Conservation (phyloP, 1,284 basidiomycete species). For the Rhodotorula glutinis region DNA sequence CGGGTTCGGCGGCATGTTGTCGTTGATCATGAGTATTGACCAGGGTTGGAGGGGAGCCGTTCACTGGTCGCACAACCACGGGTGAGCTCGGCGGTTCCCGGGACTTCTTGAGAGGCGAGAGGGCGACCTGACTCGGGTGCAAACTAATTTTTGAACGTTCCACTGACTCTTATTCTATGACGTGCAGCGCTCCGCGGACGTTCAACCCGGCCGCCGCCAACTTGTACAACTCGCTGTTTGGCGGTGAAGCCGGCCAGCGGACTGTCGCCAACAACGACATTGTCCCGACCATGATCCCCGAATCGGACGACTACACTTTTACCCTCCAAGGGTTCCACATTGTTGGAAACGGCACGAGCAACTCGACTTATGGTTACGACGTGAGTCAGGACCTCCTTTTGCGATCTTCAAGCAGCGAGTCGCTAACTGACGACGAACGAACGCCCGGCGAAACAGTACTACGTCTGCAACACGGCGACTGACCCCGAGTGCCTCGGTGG, state of each 20-base stretch:
- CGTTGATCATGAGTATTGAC: conserved; percentile 38
- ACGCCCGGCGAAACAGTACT: too few relatives aligned
- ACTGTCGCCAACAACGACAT: conserved; percentile 41
- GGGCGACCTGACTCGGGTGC: too few relatives aligned
- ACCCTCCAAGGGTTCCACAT: conserved; percentile 43
- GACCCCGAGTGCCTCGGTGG: conserved; percentile 41
- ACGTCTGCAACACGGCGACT: conserved; percentile 28
- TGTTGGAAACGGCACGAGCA: conserved; percentile 34
- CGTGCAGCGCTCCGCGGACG: conserved; percentile 37
- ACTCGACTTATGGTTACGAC: conserved; percentile 40
- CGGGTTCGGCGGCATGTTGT: conserved; percentile 41
- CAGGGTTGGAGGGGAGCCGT: conserved; percentile 34
- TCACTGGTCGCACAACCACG: conserved; percentile 30
- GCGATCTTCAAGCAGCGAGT: not conserved
- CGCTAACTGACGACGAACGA: too few relatives aligned
- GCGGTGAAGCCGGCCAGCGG: conserved; percentile 42
- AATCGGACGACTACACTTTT: conserved; percentile 37
- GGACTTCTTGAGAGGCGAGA: too few relatives aligned
- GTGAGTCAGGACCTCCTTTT: not conserved
- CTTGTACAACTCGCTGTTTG: conserved; percentile 40
- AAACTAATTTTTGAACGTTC: too few relatives aligned
- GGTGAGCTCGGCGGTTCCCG: too few relatives aligned
- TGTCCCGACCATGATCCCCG: conserved; percentile 38
- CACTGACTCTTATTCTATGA: too few relatives aligned
- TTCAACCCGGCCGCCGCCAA: conserved; percentile 40